A percentile compares a stretch with the other conserved stretches of the same genome.
Conservation (phyloP, 495 filamentous ascomycete species). For the Penicillium cinerascens region DNA sequence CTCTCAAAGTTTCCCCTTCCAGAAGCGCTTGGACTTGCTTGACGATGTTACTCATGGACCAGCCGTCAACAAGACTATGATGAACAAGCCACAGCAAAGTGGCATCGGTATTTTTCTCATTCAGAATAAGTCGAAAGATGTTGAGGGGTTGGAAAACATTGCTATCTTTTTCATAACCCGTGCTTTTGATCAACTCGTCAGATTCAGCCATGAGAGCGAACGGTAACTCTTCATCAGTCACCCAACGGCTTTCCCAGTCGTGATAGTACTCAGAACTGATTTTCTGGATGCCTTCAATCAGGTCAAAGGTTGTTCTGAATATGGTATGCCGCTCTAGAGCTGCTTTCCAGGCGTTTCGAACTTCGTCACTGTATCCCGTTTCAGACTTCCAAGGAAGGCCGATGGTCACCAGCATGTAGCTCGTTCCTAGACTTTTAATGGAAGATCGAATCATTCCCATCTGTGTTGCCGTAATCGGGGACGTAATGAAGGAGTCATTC, state of each 20-base stretch:
- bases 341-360: background rate
- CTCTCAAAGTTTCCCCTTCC: background rate
- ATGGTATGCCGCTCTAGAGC: background rate
- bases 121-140: background rate
- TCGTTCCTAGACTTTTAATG: background rate
- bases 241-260: no score
- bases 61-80: conserved; percentile 1
- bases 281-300: background rate
- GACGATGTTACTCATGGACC: conserved; percentile 12
- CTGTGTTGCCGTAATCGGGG: background rate
- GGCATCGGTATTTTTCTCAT: background rate
- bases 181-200: no score
- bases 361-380: background rate
- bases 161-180: no score
- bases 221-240: no score
- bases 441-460: background rate
- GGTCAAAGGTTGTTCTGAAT: background rate
- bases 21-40: conserved; percentile 7
- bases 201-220: no score
- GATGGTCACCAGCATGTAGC: background rate
- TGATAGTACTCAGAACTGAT: background rate
- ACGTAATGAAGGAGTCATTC: background rate
- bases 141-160: background rate
- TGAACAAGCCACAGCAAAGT: conserved; percentile 1
- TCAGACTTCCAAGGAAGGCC: background rate